phyloP scores from a whole-genome alignment of 805 yeast genomes.

The Lipomyces spencermartinsiae region DNA sequence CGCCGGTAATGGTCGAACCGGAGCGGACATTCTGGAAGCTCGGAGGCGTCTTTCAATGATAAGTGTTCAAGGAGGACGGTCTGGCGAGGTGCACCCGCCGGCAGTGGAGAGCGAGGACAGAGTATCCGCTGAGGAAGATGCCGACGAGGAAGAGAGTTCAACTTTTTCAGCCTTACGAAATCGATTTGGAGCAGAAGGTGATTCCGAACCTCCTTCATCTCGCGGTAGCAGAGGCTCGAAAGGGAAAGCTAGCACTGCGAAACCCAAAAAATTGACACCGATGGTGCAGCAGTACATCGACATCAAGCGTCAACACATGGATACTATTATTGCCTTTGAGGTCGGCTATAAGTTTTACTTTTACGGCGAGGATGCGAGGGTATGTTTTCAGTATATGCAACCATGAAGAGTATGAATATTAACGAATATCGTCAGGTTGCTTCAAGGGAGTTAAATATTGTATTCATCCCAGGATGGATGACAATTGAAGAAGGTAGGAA shows the following conservation, averaged over 20 bases:
- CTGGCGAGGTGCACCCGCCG: background rate
- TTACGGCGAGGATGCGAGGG: slow-evolving; percentile 80
- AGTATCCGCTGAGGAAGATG: slow-evolving; percentile 14
- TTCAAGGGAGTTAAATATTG: slow-evolving; percentile 66
- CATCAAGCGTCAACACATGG: slow-evolving; percentile 64
- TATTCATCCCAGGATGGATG: slow-evolving; percentile 73
- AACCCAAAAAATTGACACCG: slow-evolving; percentile 63
- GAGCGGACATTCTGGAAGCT: background rate
- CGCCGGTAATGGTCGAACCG: background rate
- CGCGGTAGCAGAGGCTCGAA: background rate
- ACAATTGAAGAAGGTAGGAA: slow-evolving; percentile 53
- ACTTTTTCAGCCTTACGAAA: background rate
- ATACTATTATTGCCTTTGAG: slow-evolving; percentile 78
- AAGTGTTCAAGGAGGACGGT: background rate
- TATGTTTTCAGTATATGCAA: background rate
- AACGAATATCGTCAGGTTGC: slow-evolving; percentile 47
- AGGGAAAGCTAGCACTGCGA: background rate
- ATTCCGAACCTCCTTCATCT: background rate
- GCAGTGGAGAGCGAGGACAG: background rate
- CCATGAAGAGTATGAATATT: background rate
- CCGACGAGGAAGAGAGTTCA: slow-evolving; percentile 11
- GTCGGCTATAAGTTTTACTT: slow-evolving; percentile 92
- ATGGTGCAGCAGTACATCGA: slow-evolving; percentile 78
- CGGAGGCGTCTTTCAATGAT: background rate
- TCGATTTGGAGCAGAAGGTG: slow-evolving; percentile 10